Conservation (phyloP, 2,329 filamentous ascomycete species). For the Fusarium annulatum region DNA sequence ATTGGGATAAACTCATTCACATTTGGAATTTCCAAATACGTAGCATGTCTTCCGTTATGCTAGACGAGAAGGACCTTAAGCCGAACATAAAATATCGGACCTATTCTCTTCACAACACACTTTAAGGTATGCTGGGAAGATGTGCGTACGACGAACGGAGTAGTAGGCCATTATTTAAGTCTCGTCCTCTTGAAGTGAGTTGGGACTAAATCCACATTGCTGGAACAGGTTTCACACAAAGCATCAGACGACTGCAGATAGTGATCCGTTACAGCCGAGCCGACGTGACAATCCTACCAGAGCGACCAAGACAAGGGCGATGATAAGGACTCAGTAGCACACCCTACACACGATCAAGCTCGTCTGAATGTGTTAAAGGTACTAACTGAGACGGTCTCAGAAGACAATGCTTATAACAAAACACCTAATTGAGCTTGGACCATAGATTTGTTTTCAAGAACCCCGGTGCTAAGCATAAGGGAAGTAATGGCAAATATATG, state of each 20-base stretch:
- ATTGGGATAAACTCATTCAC: neutral
- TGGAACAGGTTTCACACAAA: neutral
- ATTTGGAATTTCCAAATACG: neutral
- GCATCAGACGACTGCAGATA: neutral
- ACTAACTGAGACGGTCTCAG: neutral
- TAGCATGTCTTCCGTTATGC: neutral
- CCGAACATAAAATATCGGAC: neutral
- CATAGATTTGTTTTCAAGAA: neutral
- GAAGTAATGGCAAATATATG: neutral
- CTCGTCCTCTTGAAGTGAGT: neutral
- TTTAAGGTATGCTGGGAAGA: neutral
- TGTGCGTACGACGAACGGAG: neutral
- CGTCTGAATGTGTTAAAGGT: neutral
- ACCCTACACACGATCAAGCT: neutral
- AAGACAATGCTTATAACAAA: neutral
- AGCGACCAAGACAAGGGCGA: neutral
- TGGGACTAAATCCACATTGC: neutral
- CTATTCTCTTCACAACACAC: neutral
- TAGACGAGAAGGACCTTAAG: neutral
- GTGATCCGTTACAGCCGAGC: neutral
- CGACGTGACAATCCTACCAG: neutral
- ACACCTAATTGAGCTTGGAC: neutral
- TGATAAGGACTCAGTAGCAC: neutral
- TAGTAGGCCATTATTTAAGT: neutral
- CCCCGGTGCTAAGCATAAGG: neutral